Conservation (phyloP, 1,139 yeast genomes). For the Yarrowia galli region DNA sequence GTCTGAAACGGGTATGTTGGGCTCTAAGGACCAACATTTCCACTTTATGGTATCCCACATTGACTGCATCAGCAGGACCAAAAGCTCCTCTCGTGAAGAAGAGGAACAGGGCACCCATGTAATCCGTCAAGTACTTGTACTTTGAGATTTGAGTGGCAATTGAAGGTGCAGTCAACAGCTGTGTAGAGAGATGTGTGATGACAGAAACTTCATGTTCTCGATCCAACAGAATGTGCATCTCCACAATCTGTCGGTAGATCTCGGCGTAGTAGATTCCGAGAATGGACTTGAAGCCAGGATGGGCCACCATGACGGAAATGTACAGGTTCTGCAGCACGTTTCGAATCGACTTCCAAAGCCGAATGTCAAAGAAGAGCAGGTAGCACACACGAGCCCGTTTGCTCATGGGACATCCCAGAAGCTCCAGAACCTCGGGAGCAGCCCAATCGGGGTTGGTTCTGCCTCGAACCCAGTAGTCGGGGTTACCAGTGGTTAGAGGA, state of each 20-base stretch:
- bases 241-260: slow-evolving; percentile 78
- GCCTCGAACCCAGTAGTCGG: slow-evolving; percentile 37
- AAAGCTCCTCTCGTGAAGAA: slow-evolving; percentile 67
- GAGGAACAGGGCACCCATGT: slow-evolving; percentile 71
- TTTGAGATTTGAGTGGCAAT: slow-evolving; percentile 73
- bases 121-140: slow-evolving; percentile 73
- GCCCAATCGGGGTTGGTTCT: slow-evolving; percentile 30
- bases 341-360: slow-evolving; percentile 76
- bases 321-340: slow-evolving; percentile 69
- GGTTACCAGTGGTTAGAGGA: slow-evolving; percentile 33
- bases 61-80: slow-evolving; percentile 57
- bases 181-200: slow-evolving; percentile 79
- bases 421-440: slow-evolving; percentile 35
- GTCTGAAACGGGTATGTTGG: slow-evolving; percentile 71
- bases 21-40: slow-evolving; percentile 63
- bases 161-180: slow-evolving; percentile 83
- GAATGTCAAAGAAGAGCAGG: slow-evolving; percentile 69
- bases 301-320: slow-evolving; percentile 73
- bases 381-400: slow-evolving; percentile 70
- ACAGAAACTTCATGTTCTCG: slow-evolving; percentile 85
- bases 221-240: slow-evolving; percentile 72
- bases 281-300: slow-evolving; percentile 63
- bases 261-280: slow-evolving; percentile 84
- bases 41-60: slow-evolving; percentile 45
- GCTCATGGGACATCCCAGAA: slow-evolving; percentile 37